A percentile compares a stretch with the other conserved stretches of the same genome.
phyloP scores from a whole-genome alignment of 768 basidiomycete genomes.

The Calvatia gigantea region DNA sequence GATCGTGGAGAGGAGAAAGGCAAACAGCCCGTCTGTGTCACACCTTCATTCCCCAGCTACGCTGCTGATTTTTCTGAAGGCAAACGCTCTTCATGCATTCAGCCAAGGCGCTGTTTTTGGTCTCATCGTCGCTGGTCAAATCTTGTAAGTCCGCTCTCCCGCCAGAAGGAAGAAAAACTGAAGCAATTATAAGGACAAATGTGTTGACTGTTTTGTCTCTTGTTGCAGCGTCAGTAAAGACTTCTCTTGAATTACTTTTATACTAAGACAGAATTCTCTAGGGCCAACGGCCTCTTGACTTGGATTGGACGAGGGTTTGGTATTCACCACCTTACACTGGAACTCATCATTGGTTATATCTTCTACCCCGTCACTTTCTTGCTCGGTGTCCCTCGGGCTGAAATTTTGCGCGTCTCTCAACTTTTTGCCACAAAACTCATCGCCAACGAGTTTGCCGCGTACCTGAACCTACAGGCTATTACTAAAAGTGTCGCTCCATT shows the following conservation, averaged over 20 bases:
- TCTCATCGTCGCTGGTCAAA: conserved; percentile 82
- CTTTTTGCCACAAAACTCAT: conserved; percentile 85
- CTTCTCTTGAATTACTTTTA: no score
- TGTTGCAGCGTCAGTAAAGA: conserved; percentile 50
- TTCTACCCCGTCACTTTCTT: conserved; percentile 88
- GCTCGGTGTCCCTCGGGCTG: conserved; percentile 71
- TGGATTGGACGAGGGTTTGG: conserved; percentile 89
- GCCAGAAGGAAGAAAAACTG: neutral
- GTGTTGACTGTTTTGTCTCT: conserved; percentile 84
- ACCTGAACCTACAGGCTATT: conserved; percentile 53
- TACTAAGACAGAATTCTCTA: conserved; percentile 13
- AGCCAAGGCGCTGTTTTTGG: conserved; percentile 83
- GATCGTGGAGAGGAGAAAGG: conserved; percentile 69
- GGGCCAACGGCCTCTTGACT: conserved; percentile 80
- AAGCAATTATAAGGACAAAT: conserved; percentile 51
- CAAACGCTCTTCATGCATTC: conserved; percentile 88
- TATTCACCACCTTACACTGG: conserved; percentile 76
- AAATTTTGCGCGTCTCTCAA: conserved; percentile 77
- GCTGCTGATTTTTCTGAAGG: conserved; percentile 25
- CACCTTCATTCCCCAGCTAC: neutral
- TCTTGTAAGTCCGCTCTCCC: conserved; percentile 49
- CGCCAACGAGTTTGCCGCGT: conserved; percentile 85
- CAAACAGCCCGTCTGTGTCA: conserved; percentile 40
- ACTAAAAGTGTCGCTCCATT: conserved; percentile 47
- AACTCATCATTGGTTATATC: conserved; percentile 82